phyloP scores from a whole-genome alignment of 306 rosid species.

The Nissolia schottii region DNA sequence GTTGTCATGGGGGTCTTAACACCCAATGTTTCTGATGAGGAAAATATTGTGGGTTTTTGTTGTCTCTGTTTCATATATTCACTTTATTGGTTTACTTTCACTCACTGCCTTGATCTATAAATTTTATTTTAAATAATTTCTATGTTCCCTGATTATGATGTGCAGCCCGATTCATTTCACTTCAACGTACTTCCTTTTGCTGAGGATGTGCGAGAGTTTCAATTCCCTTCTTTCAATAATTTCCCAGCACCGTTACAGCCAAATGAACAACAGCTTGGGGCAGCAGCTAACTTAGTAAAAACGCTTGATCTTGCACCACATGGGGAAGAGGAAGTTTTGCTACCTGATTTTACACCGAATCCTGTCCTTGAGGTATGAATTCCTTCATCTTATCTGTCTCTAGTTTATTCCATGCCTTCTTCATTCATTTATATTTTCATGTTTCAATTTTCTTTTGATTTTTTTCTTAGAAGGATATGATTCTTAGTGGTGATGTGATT shows the following conservation, averaged over 20 bases:
- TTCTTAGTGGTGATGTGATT: not conserved
- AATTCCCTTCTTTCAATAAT: conserved; percentile 67
- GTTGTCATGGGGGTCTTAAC: conserved; percentile 75
- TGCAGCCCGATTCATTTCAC: conserved; percentile 88
- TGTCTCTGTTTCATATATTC: not conserved
- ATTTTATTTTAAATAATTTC: not conserved
- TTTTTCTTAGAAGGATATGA: not conserved
- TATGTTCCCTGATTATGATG: conserved; percentile 20
- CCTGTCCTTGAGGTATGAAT: conserved; percentile 74
- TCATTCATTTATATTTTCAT: not conserved
- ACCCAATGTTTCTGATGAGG: conserved; percentile 61
- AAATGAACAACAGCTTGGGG: conserved; percentile 69
- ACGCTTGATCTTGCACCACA: conserved; percentile 74
- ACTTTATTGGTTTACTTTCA: not conserved
- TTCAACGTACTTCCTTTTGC: conserved; percentile 81
- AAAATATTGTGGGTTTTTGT: conserved; percentile 54
- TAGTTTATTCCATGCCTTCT: not conserved
- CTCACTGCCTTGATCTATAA: not conserved
- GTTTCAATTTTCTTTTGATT: not conserved
- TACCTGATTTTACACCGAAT: conserved; percentile 75
- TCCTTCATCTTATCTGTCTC: conserved; percentile 16
- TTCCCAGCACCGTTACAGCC: conserved; percentile 64
- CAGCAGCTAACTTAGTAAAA: conserved; percentile 63
- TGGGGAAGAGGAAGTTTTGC: conserved; percentile 62
- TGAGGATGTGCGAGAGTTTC: conserved; percentile 92